A percentile compares a stretch with the other conserved stretches of the same genome.
phyloP scores from a whole-genome alignment of 331 rosid species.

The Telfairia occidentalis region DNA sequence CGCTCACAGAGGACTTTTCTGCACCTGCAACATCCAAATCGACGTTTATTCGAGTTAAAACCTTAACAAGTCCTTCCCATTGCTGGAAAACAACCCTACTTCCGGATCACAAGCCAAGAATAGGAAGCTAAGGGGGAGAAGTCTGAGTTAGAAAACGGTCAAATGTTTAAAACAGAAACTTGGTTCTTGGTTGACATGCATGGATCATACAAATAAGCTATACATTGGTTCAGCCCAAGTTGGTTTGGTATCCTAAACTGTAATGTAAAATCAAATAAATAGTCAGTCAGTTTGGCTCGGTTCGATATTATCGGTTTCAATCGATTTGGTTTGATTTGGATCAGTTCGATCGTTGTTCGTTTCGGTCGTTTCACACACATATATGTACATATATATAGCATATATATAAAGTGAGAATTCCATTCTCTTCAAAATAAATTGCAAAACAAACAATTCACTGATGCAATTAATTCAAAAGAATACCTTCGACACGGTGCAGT shows the following conservation, averaged over 20 bases:
- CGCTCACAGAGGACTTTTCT: constrained; percentile 18
- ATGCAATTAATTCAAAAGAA: background rate
- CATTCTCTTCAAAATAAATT: background rate
- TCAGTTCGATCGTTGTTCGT: background rate
- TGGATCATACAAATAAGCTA: too few species aligned
- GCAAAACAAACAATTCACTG: background rate
- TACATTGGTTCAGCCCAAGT: background rate
- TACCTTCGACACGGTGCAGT: constrained; percentile 50
- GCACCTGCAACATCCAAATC: constrained; percentile 16
- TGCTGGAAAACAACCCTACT: background rate
- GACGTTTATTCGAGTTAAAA: background rate
- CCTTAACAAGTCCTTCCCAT: background rate
- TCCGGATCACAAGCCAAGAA: background rate
- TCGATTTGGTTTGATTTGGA: background rate
- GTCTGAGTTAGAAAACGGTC: too few species aligned
- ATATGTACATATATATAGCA: background rate
- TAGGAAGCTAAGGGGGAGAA: too few species aligned
- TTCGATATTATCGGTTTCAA: background rate
- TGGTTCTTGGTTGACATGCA: too few species aligned
- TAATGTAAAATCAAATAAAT: background rate
- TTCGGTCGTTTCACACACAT: background rate
- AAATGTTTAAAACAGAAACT: too few species aligned
- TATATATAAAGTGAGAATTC: background rate
- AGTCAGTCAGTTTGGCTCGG: background rate
- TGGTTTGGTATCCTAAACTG: background rate